Evolutionary conservation across 2,329 filamentous ascomycete genomes (phyloP), one percentile per base, ranked within the genome.

Genomic region (Chaetomiaceae sp.): DNA sequence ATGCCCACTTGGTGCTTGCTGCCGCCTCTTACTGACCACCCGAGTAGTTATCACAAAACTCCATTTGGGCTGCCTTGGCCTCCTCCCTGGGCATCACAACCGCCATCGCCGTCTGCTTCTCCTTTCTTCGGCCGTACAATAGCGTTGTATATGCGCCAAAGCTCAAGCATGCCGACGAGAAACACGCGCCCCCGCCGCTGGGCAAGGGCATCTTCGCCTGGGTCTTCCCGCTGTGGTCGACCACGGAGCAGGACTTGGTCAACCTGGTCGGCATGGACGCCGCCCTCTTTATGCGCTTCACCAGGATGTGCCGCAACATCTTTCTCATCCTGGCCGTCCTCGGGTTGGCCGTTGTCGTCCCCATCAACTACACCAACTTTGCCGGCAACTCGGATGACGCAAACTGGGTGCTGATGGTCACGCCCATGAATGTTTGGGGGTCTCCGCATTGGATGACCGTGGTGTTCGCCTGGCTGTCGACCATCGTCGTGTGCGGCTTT

Each of bases 81-180:
- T 90, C 88, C 20, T 95, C 92, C 3, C 67, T 96, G 40, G 87
- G 83, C 51, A 75, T 94, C 65, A 89, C 90, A 8, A 65, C 80
- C 58, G 76, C 84, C 61, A 85, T 96, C 62, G 85, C 89, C 58
- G 68, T 95, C 54, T 72, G 84, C 60, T 99, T 97, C 78, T 96
- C 90, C 58, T 75, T 96, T 63, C 77, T 97, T 51, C 88, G 94
- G 56, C 94, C 94, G 5, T 91, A 91, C 71, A 92, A 97, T 70
- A 87, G 86, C 52, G 82, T 92, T 62, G 89, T 99, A 44, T 99
- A 99, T 72, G 91, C 94, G 3, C 94, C 94, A 37, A 92, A 95
- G 68, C 78, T 95, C 45, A 95, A 95, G 69, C 87, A 96, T 75
- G 88, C 90, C 67, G 92, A 97, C 69, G 84, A 90, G 62, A 90